Evolutionary conservation across 1,284 basidiomycete genomes (phyloP).

Genomic region (Malassezia dermatis): DNA sequence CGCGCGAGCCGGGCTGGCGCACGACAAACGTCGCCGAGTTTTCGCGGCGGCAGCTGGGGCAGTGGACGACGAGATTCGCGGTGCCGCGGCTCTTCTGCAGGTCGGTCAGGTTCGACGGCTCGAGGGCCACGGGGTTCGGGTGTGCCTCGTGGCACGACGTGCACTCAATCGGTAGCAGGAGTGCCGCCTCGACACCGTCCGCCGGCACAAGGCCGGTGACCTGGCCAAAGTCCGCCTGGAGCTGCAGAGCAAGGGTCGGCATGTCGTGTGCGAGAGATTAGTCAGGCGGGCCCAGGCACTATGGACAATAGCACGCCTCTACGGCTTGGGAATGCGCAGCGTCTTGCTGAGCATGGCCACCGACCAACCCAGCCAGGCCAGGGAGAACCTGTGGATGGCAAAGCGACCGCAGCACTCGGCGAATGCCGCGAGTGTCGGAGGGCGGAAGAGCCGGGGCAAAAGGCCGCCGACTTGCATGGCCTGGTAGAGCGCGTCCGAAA

Average conservation of each 20-base stretch:
- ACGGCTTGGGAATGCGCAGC: constrained; percentile 44
- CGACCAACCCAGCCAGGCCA: constrained; percentile 39
- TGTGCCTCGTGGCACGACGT: constrained; percentile 42
- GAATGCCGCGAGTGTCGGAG: constrained; percentile 1
- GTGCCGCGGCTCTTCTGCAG: constrained; percentile 33
- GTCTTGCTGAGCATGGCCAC: constrained; percentile 45
- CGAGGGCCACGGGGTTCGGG: constrained; percentile 32
- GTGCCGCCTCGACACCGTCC: constrained; percentile 27
- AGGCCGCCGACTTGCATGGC: constrained; percentile 11
- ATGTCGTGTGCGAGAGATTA: constrained; percentile 8
- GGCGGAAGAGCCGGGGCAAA: background rate
- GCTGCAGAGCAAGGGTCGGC: constrained; percentile 29
- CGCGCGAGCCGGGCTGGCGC: constrained; percentile 2
- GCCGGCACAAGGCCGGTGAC: constrained; percentile 32
- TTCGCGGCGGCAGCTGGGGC: constrained; percentile 17
- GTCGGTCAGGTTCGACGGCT: constrained; percentile 27
- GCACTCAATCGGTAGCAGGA: constrained; percentile 38
- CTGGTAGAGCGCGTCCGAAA: constrained; percentile 13
- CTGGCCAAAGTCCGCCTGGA: constrained; percentile 34
- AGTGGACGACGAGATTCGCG: constrained; percentile 40
- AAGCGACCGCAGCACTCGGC: constrained; percentile 19
- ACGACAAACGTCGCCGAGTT: constrained; percentile 14
- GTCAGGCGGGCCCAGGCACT: background rate
- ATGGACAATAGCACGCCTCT: background rate
- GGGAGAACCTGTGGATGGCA: constrained; percentile 31